Evolutionary conservation across 805 yeast species (phyloP).

Genomic region (Wickerhamiella allomyrinae): DNA sequence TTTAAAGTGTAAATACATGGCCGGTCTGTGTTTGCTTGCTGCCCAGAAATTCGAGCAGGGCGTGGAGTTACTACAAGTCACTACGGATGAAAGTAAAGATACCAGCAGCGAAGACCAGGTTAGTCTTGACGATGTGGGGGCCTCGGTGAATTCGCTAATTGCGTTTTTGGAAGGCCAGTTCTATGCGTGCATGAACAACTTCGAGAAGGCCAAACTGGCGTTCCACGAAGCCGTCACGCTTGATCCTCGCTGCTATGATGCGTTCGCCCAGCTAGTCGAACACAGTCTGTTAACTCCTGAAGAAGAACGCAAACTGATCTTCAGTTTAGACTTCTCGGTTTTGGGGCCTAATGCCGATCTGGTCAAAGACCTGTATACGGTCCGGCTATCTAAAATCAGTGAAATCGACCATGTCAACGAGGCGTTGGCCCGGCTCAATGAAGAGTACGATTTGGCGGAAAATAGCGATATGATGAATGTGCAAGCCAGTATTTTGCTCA

Average conservation of each 20-base stretch:
- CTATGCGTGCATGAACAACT: constrained; percentile 68
- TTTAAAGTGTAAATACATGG: constrained; percentile 65
- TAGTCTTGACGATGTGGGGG: neutral
- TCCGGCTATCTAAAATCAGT: constrained; percentile 56
- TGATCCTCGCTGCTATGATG: constrained; percentile 88
- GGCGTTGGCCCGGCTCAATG: constrained; percentile 49
- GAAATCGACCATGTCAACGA: constrained; percentile 45
- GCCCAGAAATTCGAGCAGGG: constrained; percentile 65
- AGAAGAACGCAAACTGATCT: constrained; percentile 39
- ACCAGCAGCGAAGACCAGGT: neutral
- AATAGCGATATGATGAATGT: constrained; percentile 58
- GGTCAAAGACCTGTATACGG: constrained; percentile 59
- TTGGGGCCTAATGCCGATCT: constrained; percentile 71
- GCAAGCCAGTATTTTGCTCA: constrained; percentile 53
- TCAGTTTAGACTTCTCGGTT: constrained; percentile 45
- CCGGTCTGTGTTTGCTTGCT: constrained; percentile 46
- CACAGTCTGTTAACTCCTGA: constrained; percentile 64
- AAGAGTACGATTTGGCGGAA: constrained; percentile 55
- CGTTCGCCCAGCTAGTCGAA: constrained; percentile 62
- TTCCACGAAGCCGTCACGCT: constrained; percentile 74
- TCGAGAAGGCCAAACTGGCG: constrained; percentile 74
- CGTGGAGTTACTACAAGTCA: constrained; percentile 67
- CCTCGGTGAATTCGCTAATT: constrained; percentile 47
- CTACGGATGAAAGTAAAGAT: constrained; percentile 27
- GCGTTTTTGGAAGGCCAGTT: constrained; percentile 75